A percentile compares a stretch with the other conserved stretches of the same genome.
phyloP scores from a whole-genome alignment of 805 yeast species.

The Komagataella phaffii region DNA sequence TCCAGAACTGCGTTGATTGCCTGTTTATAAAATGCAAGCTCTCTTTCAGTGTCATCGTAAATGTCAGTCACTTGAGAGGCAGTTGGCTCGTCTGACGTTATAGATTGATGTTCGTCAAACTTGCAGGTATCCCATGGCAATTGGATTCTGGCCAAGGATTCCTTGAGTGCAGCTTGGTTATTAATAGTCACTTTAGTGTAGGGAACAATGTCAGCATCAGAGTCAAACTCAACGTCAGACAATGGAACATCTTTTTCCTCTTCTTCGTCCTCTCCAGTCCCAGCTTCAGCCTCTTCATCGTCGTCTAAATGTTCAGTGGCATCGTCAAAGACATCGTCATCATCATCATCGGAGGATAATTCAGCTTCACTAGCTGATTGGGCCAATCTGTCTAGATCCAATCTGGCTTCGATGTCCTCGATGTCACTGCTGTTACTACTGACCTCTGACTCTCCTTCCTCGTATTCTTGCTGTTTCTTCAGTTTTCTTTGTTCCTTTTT shows the following conservation, averaged over 20 bases:
- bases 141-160: slow-evolving; percentile 52
- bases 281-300: slow-evolving; percentile 24
- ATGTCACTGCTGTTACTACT: slow-evolving; percentile 18
- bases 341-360: slow-evolving; percentile 18
- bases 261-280: slow-evolving; percentile 36
- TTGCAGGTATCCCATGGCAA: slow-evolving; percentile 53
- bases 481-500: slow-evolving; percentile 51
- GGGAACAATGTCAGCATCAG: slow-evolving; percentile 92
- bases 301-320: slow-evolving; percentile 10
- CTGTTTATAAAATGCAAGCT: slow-evolving; percentile 89
- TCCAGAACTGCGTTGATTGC: slow-evolving; percentile 72
- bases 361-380: slow-evolving; percentile 37
- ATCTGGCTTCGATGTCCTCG: slow-evolving; percentile 8
- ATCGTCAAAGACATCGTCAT: slow-evolving; percentile 18
- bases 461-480: slow-evolving; percentile 30
- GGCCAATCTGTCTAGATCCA: slow-evolving; percentile 12
- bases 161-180: slow-evolving; percentile 71
- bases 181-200: slow-evolving; percentile 81
- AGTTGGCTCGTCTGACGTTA: slow-evolving; percentile 46
- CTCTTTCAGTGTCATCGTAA: slow-evolving; percentile 93
- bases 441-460: slow-evolving; percentile 14
- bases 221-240: slow-evolving; percentile 84
- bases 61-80: slow-evolving; percentile 69
- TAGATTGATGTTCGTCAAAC: slow-evolving; percentile 75
- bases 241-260: slow-evolving; percentile 78